Base-by-base conservation (phyloP, 805 yeast genomes). In the Sungouiozyma ichnusensis region DNA sequence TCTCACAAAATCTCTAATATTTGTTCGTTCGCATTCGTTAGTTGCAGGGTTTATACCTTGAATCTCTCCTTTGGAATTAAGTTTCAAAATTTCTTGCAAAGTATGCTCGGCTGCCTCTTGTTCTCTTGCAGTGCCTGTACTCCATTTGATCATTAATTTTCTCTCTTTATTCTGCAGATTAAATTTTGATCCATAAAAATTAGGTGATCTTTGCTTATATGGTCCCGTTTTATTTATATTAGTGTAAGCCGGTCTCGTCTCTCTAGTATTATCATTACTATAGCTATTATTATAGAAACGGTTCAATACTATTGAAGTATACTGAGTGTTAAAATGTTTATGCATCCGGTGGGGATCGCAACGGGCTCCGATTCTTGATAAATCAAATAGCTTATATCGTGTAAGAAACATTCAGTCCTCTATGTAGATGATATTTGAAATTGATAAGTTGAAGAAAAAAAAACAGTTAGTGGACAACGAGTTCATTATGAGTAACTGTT, bases 121-220 rank as follows among this genome's bases (percentile, higher is more conserved):
- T 15, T 58, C 60, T 38, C 59, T 50, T 19, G 54, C 60, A 9
- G 57, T 43, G 7, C 65, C 65, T n/a, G 53, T 52, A 9, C 24
- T 51, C 61, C 62, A 59, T 16, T 45, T 53, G 9, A 58, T 40
- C 1, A 46, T 36, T 4, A 50, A 19, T 16, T 44, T 50, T 35
- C 39, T 47, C 35, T 39, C 39, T 20, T 36, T 39, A 20, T 35
- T 37, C 13, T 41, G 29, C n/a, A 36, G 14, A 20, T 20, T 29
- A 13, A 32, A 33, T 2, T 11, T 14, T 9, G 13, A 24, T 4
- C 24, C 37, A 20, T 24, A 18, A 18, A 9, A 13, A 18, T 24
- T 16, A 13, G 19, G 8, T 14, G 18, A 14, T 16, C 35, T 29
- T 7, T 29, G 14, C 15, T 16, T 16, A 36, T 14, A 36, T 20